Percentiles rank a stretch among this genome's conserved stretches.
phyloP scores from a whole-genome alignment of 2,329 filamentous ascomycete species.

The Dothidotthia symphoricarpi region DNA sequence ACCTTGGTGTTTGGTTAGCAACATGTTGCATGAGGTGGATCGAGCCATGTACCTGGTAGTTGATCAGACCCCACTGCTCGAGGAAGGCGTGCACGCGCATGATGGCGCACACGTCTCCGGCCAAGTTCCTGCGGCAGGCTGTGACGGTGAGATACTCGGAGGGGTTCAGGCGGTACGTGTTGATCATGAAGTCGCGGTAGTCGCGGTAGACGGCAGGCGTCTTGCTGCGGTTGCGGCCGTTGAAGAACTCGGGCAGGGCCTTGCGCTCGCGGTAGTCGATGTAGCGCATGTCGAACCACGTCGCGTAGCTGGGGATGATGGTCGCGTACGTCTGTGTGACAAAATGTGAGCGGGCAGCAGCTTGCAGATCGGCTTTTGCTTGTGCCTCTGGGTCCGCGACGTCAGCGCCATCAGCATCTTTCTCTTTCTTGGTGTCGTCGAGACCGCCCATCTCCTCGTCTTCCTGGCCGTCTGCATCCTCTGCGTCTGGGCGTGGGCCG shows the following conservation, averaged over 20 bases:
- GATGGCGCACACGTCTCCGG: constrained; percentile 96
- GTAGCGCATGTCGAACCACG: constrained; percentile 97
- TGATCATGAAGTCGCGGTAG: constrained; percentile 99
- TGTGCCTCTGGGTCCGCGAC: constrained; percentile 53
- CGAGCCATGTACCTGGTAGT: constrained; percentile 77
- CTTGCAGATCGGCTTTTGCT: constrained; percentile 78
- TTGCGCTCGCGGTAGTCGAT: constrained; percentile 92
- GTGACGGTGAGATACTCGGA: constrained; percentile 96
- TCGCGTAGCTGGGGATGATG: constrained; percentile 94
- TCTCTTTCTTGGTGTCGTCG: constrained; percentile 42
- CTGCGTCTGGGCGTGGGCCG: constrained; percentile 57
- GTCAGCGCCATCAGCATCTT: constrained; percentile 32
- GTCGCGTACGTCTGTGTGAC: constrained; percentile 93
- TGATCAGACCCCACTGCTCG: constrained; percentile 98
- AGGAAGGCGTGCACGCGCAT: constrained; percentile 98
- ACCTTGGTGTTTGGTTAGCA: constrained; percentile 59
- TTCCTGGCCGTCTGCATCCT: constrained; percentile 60
- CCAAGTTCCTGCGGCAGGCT: constrained; percentile 89
- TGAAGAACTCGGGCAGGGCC: constrained; percentile 96
- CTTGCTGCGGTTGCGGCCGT: constrained; percentile 96
- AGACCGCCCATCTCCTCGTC: constrained; percentile 66
- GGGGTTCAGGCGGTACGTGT: constrained; percentile 95
- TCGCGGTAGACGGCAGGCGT: constrained; percentile 97
- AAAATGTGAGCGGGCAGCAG: constrained; percentile 85
- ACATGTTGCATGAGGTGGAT: too few species aligned